A percentile compares a stretch with the other conserved stretches of the same genome.
These are phyloP conservation scores for Rhodotorula sp. DNA, from an alignment of 1,284 basidiomycete species.

Conservation along the genomic window DNA sequence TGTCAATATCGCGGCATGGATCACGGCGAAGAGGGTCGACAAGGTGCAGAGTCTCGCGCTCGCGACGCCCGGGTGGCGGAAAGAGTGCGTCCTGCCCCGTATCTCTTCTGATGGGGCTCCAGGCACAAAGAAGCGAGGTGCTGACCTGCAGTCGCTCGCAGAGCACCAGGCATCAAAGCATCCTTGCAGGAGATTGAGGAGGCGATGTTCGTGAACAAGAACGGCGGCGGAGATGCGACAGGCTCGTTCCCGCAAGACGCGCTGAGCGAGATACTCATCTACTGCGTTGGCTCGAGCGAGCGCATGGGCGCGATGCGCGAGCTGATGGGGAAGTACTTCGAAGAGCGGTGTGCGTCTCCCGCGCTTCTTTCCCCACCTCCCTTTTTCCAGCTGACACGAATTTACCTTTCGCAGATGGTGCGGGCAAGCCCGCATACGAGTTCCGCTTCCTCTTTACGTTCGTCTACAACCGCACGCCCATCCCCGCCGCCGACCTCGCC, in stretches of 20 bases:
- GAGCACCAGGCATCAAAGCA: neutral
- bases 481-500: constrained; percentile 1
- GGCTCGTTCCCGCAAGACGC: constrained; percentile 9
- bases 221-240: constrained; percentile 5
- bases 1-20: constrained; percentile 10
- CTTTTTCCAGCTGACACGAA: neutral
- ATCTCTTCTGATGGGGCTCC: too few relatives aligned
- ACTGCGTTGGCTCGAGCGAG: constrained; percentile 4
- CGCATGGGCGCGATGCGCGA: neutral
- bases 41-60: constrained; percentile 15
- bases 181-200: neutral
- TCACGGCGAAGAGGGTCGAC: constrained; percentile 13
- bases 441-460: neutral
- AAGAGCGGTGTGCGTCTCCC: constrained; percentile 10
- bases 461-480: constrained; percentile 2
- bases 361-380: neutral
- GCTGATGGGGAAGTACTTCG: constrained; percentile 5
- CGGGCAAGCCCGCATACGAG: constrained; percentile 4
- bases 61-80: constrained; percentile 14
- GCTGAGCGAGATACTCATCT: constrained; percentile 12
- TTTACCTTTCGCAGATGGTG: neutral
- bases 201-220: constrained; percentile 20
- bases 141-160: neutral
- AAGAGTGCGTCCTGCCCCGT: neutral
- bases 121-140: neutral